Base-by-base conservation (phyloP, 768 basidiomycete genomes). In the Sporobolomyces phaffii region DNA sequence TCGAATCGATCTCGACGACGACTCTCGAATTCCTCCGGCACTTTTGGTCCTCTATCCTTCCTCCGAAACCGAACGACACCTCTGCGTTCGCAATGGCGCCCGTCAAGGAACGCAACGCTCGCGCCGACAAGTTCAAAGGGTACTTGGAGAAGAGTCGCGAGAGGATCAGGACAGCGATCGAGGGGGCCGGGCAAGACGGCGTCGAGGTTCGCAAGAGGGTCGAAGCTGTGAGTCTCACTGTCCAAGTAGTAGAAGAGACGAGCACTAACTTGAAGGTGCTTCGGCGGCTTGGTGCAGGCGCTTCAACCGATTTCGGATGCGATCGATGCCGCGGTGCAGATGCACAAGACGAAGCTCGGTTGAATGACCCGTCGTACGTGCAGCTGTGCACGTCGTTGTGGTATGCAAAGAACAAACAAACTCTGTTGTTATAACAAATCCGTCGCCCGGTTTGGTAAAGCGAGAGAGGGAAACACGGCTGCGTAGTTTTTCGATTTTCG, bases 1-100 rank as follows among this genome's bases (percentile, higher is more conserved):
- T 97, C 60, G 45, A 62, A 60, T 61, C 57, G 20, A 40, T 74
- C 74, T 91, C 96, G 75, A 90, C 90, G 1, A 88, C 93, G 5
- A 87, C 93, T 15, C 92, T 91, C 74, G 96, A 99, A 76, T 96
- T 98, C 77, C 81, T 99, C 18, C 86, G 94, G 33, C 96, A 98
- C 76, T 97, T 91, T 76, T 98, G 93, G 92, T 83, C 86, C 3
- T 84, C 91, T 2, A 83, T 89, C 54, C 73, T 77, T 1, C 72
- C 77, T 10, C 59, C 75, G 0, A 49, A 52, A 14, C 56, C 69
- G 8, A 57, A 52, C 57, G 63, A 73, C 24, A 24, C 33, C 26
- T 63, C 64, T n/a, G 54, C 62, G 1, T 18, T 68, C n/a, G 49
- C 70, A 3, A 24, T 79, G 1, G 79, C 84, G 3, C 86, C 85